Conservation (phyloP, 2,329 filamentous ascomycete genomes). For the Colletotrichum spinosum region DNA sequence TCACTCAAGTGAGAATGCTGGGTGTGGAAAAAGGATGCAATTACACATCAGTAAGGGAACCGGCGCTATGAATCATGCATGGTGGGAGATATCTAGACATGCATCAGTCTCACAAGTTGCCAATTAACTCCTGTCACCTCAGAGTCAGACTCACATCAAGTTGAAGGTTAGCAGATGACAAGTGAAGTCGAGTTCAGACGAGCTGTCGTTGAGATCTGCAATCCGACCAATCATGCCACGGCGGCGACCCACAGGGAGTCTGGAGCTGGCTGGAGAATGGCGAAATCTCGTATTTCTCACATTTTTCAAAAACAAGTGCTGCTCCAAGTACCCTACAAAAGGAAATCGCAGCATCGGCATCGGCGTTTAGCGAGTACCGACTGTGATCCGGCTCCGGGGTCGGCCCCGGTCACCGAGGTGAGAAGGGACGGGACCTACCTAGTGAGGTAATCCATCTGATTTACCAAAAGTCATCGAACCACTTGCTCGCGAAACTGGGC, state of each 20-base stretch:
- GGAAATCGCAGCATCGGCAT: neutral
- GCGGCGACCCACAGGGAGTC: neutral
- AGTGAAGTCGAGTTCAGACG: constrained; percentile 15
- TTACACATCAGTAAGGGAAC: too few relatives aligned
- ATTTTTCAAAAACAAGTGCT: neutral
- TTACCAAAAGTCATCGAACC: constrained; percentile 31
- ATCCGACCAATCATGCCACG: constrained; percentile 3
- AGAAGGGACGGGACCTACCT: neutral
- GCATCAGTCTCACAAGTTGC: neutral
- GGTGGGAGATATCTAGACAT: too few relatives aligned
- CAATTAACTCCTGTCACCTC: neutral
- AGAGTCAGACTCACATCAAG: neutral
- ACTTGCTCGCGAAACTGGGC: constrained; percentile 10
- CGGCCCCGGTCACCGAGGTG: neutral
- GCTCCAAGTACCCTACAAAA: neutral
- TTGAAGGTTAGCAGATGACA: neutral
- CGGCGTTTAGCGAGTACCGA: too few relatives aligned
- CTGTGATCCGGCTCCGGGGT: too few relatives aligned
- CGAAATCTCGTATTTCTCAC: neutral
- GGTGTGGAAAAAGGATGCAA: too few relatives aligned
- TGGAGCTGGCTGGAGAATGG: neutral
- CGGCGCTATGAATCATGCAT: too few relatives aligned
- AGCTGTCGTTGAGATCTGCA: neutral
- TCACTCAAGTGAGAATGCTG: too few relatives aligned
- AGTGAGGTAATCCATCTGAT: constrained; percentile 30